These are phyloP conservation scores for Pseudocercospora ulei DNA, from an alignment of 2,329 filamentous ascomycete species.

Conservation along the genomic window DNA sequence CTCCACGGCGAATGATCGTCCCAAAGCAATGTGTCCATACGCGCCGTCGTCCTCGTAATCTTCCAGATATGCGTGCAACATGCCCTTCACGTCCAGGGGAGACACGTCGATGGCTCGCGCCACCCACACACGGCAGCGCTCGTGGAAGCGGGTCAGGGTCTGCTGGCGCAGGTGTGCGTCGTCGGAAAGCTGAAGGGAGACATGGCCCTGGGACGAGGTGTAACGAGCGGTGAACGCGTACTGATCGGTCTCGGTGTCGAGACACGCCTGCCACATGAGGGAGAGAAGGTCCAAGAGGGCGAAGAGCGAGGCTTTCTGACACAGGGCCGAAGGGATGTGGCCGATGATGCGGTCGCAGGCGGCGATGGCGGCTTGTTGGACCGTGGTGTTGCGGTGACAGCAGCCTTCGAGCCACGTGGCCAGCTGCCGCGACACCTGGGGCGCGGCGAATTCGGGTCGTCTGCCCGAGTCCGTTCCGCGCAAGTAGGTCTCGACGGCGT, in stretches of 20 bases:
- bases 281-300: slow-evolving; percentile 83
- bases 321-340: slow-evolving; percentile 78
- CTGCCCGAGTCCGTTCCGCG: slow-evolving; percentile 61
- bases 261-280: slow-evolving; percentile 87
- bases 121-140: slow-evolving; percentile 71
- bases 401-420: slow-evolving; percentile 76
- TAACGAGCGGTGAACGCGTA: slow-evolving; percentile 81
- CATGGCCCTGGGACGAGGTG: slow-evolving; percentile 63
- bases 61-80: slow-evolving; percentile 91
- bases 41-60: slow-evolving; percentile 85
- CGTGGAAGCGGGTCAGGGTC: slow-evolving; percentile 69
- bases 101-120: slow-evolving; percentile 69
- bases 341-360: slow-evolving; percentile 79
- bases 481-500: slow-evolving; percentile 70
- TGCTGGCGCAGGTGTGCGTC: slow-evolving; percentile 72
- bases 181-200: slow-evolving; percentile 85
- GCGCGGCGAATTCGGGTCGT: slow-evolving; percentile 72
- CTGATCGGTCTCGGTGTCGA: slow-evolving; percentile 88
- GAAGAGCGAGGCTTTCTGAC: slow-evolving; percentile 82
- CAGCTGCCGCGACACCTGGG: slow-evolving; percentile 80
- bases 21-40: slow-evolving; percentile 84
- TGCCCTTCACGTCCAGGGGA: slow-evolving; percentile 84
- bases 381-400: slow-evolving; percentile 84
- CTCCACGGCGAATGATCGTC: slow-evolving; percentile 86
- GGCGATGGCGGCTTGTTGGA: slow-evolving; percentile 73